phyloP scores from a whole-genome alignment of 2,329 filamentous ascomycete genomes.

The Hypoxylon sp. region DNA sequence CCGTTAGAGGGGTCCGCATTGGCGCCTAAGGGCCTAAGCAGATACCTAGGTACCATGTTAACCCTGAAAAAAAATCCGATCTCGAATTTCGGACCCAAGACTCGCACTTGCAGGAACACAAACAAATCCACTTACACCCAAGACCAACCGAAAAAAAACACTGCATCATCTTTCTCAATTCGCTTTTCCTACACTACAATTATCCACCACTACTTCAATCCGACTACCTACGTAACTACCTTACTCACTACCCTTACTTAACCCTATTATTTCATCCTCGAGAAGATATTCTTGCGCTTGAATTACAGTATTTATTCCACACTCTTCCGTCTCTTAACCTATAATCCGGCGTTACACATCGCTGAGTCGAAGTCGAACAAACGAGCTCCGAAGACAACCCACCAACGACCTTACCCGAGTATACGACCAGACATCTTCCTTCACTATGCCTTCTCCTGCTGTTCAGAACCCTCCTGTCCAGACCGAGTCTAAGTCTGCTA shows the following conservation, averaged over 20 bases:
- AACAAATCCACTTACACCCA: slow-evolving; percentile 13
- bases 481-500: slow-evolving; percentile 75
- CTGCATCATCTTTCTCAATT: slow-evolving; percentile 20
- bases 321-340: slow-evolving; percentile 7
- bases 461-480: slow-evolving; percentile 74
- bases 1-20: slow-evolving; percentile 10
- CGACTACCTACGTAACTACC: slow-evolving; percentile 13
- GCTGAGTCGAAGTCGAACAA: slow-evolving; percentile 19
- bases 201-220: slow-evolving; percentile 6
- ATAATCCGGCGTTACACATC: slow-evolving; percentile 4
- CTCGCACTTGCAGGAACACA: slow-evolving; percentile 38
- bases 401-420: slow-evolving; percentile 14
- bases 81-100: slow-evolving; percentile 26
- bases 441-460: slow-evolving; percentile 73
- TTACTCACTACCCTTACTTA: slow-evolving; percentile 10
- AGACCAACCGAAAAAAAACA: slow-evolving; percentile 16
- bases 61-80: slow-evolving; percentile 31
- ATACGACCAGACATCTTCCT: slow-evolving; percentile 40
- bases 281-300: slow-evolving; percentile 24
- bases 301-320: slow-evolving; percentile 8
- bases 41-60: not conserved
- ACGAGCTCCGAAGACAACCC: slow-evolving; percentile 27
- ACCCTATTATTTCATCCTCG: slow-evolving; percentile 15
- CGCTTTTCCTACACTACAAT: slow-evolving; percentile 1
- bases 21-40: slow-evolving; percentile 25